phyloP scores from a whole-genome alignment of 257 asterid genomes.

The Gentiana straminea region DNA sequence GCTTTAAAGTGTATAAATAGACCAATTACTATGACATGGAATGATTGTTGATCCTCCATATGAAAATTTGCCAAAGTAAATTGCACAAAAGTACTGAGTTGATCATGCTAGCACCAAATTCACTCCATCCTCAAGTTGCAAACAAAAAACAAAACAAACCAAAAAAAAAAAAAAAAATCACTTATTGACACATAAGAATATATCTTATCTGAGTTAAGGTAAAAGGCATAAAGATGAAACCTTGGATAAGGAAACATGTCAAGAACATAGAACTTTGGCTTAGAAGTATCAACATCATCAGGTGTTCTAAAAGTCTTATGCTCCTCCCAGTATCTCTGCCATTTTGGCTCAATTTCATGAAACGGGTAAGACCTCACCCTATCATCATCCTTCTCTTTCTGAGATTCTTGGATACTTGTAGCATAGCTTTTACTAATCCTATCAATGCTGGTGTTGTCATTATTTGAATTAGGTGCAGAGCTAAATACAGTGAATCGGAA shows the following conservation, averaged over 20 bases:
- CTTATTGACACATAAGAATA: no score
- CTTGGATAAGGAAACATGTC: constrained; percentile 99
- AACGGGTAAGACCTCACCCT: constrained; percentile 64
- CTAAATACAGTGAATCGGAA: constrained; percentile 23
- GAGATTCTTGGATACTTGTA: background rate
- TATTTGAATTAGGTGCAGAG: constrained; percentile 11
- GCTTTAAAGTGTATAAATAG: no score
- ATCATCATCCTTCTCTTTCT: background rate
- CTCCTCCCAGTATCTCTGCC: constrained; percentile 92
- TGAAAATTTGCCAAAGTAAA: no score
- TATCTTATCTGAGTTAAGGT: no score
- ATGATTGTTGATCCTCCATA: no score
- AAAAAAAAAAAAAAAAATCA: background rate
- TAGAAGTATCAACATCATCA: constrained; percentile 78
- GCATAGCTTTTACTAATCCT: constrained; percentile 4
- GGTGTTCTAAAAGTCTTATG: constrained; percentile 79
- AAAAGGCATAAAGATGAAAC: constrained; percentile 17
- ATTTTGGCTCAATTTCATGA: constrained; percentile 76
- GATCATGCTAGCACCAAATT: no score
- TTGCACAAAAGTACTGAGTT: no score
- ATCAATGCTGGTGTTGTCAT: background rate
- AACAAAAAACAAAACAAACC: background rate
- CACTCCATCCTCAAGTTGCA: background rate
- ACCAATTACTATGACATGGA: no score
- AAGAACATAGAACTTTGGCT: constrained; percentile 91